phyloP scores from a whole-genome alignment of 1,284 basidiomycete species.

The Trichosporon faecale region DNA sequence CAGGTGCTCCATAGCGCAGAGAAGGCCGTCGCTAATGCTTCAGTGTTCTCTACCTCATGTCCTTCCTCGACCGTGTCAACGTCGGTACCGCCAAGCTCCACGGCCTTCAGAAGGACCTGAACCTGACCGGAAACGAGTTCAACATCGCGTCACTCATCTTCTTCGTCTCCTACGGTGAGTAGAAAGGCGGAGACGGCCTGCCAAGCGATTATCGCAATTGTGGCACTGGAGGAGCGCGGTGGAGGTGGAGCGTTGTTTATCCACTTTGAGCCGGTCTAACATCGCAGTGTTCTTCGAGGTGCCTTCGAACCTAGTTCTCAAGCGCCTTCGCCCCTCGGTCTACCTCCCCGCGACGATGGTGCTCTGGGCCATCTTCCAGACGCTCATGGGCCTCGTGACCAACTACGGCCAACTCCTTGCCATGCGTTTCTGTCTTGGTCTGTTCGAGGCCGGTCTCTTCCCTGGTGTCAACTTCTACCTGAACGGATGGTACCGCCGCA shows the following conservation, averaged over 20 bases:
- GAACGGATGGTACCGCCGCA: conserved; percentile 52
- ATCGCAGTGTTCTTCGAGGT: conserved; percentile 52
- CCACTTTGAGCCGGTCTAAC: conserved; percentile 17
- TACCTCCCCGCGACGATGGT: conserved; percentile 51
- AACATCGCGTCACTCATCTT: conserved; percentile 46
- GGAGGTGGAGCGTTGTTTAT: neutral
- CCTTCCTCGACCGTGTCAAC: conserved; percentile 56
- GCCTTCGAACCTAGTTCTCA: conserved; percentile 53
- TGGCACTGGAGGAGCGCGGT: neutral
- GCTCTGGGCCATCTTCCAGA: conserved; percentile 47
- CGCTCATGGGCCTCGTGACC: conserved; percentile 52
- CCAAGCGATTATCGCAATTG: neutral
- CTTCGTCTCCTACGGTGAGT: conserved; percentile 38
- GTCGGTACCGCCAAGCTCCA: conserved; percentile 51
- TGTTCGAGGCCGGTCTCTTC: conserved; percentile 50
- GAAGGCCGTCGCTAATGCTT: neutral
- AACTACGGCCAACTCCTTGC: conserved; percentile 51
- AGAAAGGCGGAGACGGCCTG: neutral
- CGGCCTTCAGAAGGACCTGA: conserved; percentile 50
- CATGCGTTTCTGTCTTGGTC: conserved; percentile 50
- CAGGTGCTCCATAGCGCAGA: no score
- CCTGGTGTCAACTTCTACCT: conserved; percentile 53
- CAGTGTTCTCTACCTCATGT: conserved; percentile 47
- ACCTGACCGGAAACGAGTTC: conserved; percentile 49
- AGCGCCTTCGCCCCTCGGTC: conserved; percentile 48